Evolutionary conservation across 78 protist species (phyloP).

Genomic region (Dictyostelium purpureum): DNA sequence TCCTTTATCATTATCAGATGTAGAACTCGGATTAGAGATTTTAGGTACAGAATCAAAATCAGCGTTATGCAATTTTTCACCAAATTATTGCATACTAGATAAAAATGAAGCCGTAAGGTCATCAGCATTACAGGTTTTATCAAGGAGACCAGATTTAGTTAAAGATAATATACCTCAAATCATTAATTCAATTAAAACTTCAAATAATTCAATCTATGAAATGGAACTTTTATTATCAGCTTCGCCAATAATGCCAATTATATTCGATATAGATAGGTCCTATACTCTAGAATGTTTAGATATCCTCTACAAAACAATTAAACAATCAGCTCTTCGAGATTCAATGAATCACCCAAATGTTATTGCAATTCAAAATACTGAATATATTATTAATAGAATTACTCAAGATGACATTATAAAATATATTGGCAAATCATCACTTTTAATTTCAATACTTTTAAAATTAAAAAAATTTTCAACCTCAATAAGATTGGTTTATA

Average conservation of each 20-base stretch:
- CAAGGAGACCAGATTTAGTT: neutral
- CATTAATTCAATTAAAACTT: neutral
- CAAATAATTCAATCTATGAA: constrained; percentile 3
- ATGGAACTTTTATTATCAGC: neutral
- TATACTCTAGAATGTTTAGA: neutral
- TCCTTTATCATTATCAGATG: neutral
- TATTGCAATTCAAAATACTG: neutral
- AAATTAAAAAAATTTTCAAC: neutral
- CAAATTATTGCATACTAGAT: neutral
- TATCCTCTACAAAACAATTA: neutral
- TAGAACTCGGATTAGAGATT: neutral
- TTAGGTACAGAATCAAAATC: neutral
- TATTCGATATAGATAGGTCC: neutral
- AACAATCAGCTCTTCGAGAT: neutral
- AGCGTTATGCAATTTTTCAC: neutral
- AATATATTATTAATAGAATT: neutral
- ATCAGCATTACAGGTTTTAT: neutral
- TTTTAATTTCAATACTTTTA: neutral
- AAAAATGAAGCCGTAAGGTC: neutral
- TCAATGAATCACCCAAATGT: neutral
- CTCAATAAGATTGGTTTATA: neutral
- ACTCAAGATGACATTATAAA: neutral
- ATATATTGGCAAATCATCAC: neutral
- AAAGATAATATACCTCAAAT: no score
- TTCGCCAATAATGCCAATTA: constrained; percentile 7